Percentiles rank a stretch among this genome's conserved stretches.
Evolutionary conservation across 1,139 yeast genomes (phyloP).

Genomic region (Magnusiomyces fungicola): DNA sequence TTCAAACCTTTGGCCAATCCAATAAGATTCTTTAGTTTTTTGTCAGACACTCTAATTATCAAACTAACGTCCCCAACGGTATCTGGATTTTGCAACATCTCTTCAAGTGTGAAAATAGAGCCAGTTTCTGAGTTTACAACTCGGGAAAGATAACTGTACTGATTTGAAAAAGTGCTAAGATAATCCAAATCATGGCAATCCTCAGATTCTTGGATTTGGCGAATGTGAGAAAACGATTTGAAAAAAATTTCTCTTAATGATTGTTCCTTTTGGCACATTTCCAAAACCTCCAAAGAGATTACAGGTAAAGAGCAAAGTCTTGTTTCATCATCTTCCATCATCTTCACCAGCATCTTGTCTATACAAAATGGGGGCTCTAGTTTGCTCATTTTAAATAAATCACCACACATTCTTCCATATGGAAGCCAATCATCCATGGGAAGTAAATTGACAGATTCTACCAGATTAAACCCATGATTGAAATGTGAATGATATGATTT

Average conservation of each 20-base stretch:
- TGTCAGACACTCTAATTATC: conserved; percentile 40
- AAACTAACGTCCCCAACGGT: no score
- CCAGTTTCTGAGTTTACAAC: not conserved
- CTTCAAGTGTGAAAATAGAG: not conserved
- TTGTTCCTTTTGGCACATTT: not conserved
- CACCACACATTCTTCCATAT: conserved; percentile 27
- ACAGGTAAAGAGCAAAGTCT: no score
- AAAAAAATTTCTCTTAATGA: not conserved
- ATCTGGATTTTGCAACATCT: no score
- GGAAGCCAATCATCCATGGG: conserved; percentile 55
- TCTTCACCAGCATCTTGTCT: conserved; percentile 25
- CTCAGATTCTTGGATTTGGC: not conserved
- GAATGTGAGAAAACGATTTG: not conserved
- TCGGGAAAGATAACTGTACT: conserved; percentile 5
- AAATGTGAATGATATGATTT: conserved; percentile 75
- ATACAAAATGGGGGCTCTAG: conserved; percentile 33
- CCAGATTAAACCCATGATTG: conserved; percentile 71
- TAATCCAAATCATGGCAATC: conserved; percentile 2
- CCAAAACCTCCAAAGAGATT: not conserved
- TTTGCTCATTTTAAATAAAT: conserved; percentile 24
- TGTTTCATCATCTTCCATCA: not conserved
- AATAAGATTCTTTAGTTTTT: conserved; percentile 41
- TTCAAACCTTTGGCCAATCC: no score
- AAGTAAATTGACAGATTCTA: conserved; percentile 75
- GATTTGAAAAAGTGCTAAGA: conserved; percentile 7